Conservation (phyloP, 208 protist species). For the Wallacemonas collosoma region DNA sequence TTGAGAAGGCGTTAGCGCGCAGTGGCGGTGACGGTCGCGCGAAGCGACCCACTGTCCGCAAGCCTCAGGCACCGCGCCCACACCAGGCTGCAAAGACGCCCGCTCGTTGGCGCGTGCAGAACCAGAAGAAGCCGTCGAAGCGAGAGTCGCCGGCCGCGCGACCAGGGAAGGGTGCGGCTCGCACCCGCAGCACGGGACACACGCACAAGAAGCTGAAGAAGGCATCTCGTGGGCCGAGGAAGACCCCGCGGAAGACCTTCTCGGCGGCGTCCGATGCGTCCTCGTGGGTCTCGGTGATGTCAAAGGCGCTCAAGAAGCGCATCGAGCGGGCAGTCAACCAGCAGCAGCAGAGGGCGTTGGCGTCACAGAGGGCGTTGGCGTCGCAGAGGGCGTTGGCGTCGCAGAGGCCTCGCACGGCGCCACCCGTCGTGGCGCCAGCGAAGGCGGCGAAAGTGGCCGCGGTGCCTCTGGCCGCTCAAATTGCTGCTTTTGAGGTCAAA, state of each 20-base stretch:
- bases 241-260: not conserved
- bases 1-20: conserved; percentile 13
- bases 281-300: conserved; percentile 12
- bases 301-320: conserved; percentile 2
- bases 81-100: not conserved
- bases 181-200: too few species aligned
- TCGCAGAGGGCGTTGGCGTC: not conserved
- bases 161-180: too few species aligned
- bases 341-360: not conserved
- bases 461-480: not conserved
- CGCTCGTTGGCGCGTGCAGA: not conserved
- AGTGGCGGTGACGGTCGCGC: too few species aligned
- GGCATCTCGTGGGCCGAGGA: not conserved
- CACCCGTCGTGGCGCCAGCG: not conserved
- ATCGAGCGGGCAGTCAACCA: not conserved
- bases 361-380: too few species aligned
- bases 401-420: too few species aligned
- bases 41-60: too few species aligned
- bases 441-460: not conserved
- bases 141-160: too few species aligned
- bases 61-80: not conserved
- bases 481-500: conserved; percentile 3
- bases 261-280: not conserved
- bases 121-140: not conserved
- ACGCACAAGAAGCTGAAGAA: too few species aligned